A percentile compares a stretch with the other conserved stretches of the same genome.
Evolutionary conservation across 352 stramenopile species (phyloP).

Genomic region (Phytophthora cajani): DNA sequence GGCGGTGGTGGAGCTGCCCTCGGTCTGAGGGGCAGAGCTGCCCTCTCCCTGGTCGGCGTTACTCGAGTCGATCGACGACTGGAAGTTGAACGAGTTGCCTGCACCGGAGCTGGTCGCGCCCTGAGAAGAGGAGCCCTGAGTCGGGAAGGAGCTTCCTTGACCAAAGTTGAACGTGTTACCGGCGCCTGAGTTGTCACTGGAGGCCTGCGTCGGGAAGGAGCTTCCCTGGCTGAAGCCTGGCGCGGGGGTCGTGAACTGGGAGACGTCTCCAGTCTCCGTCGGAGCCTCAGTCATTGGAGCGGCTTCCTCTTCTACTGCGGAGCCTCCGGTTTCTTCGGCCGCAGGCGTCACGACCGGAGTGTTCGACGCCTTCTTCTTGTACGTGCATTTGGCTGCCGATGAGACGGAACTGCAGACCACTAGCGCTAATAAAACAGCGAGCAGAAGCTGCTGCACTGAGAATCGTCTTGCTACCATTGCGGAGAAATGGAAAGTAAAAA

Average conservation of each 20-base stretch:
- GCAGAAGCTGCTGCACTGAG: neutral
- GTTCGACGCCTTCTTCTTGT: neutral
- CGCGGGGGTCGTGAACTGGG: neutral
- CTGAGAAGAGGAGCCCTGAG: neutral
- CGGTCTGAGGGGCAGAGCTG: neutral
- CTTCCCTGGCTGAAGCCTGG: neutral
- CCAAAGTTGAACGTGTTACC: neutral
- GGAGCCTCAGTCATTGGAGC: neutral
- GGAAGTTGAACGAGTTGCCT: neutral
- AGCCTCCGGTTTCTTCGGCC: neutral
- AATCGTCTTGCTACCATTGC: neutral
- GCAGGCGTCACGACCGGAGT: neutral
- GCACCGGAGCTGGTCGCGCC: neutral
- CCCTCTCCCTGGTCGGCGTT: neutral
- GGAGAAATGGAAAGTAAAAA: conserved; percentile 1
- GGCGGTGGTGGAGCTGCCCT: neutral
- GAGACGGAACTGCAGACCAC: neutral
- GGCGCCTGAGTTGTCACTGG: neutral
- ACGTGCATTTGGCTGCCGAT: neutral
- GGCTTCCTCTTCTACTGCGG: neutral
- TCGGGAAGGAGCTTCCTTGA: neutral
- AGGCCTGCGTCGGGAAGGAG: neutral
- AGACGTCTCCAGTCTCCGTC: neutral
- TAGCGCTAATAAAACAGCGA: neutral
- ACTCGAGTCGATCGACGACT: neutral